Evolutionary conservation across 177 flowering plant species (phyloP), one percentile per base, ranked within the genome.

Genomic region (Vitis hybrid): DNA sequence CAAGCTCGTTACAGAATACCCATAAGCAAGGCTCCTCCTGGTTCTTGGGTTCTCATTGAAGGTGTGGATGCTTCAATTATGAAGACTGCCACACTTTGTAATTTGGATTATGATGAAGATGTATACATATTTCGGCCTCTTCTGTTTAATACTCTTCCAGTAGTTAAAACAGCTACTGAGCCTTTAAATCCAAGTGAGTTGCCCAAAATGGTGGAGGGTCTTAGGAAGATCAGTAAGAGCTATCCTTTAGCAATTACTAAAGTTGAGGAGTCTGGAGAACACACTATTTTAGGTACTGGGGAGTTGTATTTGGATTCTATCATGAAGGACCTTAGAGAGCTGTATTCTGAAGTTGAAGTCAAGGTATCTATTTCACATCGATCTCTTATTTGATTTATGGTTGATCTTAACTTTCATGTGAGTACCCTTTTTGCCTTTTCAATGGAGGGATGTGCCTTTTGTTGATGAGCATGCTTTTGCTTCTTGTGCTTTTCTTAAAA

Each of bases 181-280:
- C 99, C 99, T 64, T 64, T 96, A 76, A 96, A 96, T 85, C 99
- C 99, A 1, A 96, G 99, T 76, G 99, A 96, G 81, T 73, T 96
- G 71, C 99, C 99, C 4, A 96, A 96, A 82, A 96, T 96, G 99
- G 98, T 96, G 71, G 99, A 96, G 83, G 99, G 99, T 63, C 96
- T 96, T 66, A 84, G 99, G 75, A 94, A 96, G 74, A 96, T 94
- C 71, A 90, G 97, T 78, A 96, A 94, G 79, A 96, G 98, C 79
- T 94, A 96, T 78, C 99, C 99, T 55, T 75, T 94, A 15, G 98
- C 99, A 20, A 89, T 96, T 62, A 96, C 97, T 29, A 96, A 96
- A 79, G 99, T 94, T 56, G 99, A 96, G 79, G 99, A 96, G 76
- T 96, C 99, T 18, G 99, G 99, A 45, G 99, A 96, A 71, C 99